A percentile compares a stretch with the other conserved stretches of the same genome.
These are phyloP conservation scores for Magnolia kwangsiensis DNA, from an alignment of 164 flowering plant species.

Conservation along the genomic window DNA sequence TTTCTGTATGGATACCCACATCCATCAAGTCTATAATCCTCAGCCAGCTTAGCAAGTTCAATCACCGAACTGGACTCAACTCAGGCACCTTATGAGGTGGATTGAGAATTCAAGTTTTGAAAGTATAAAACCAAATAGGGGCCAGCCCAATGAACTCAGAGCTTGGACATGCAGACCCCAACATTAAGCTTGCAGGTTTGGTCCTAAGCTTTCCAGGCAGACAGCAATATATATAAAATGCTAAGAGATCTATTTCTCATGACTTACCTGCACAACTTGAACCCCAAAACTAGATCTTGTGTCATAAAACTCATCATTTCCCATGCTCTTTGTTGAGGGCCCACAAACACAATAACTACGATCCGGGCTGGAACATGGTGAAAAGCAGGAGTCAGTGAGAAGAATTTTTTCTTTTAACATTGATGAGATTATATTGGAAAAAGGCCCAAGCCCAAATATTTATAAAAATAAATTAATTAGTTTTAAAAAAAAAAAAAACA, in stretches of 20 bases:
- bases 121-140: not conserved
- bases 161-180: no score
- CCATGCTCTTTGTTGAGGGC: conserved; percentile 63
- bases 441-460: no score
- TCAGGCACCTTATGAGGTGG: not conserved
- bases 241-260: not conserved
- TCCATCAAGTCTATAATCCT: no score
- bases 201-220: no score
- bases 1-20: no score
- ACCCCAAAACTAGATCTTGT: conserved; percentile 74
- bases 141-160: not conserved
- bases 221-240: not conserved
- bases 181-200: no score
- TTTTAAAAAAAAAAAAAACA: no score
- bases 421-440: no score
- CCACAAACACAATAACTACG: conserved; percentile 86
- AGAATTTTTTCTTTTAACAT: no score
- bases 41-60: no score
- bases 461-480: no score
- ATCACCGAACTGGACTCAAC: not conserved
- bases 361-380: conserved; percentile 64
- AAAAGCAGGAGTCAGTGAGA: not conserved
- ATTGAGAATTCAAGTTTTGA: not conserved
- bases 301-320: conserved; percentile 74
- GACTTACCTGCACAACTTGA: conserved; percentile 87